Conservation (phyloP, 306 rosid genomes). For the Prunus padus region DNA sequence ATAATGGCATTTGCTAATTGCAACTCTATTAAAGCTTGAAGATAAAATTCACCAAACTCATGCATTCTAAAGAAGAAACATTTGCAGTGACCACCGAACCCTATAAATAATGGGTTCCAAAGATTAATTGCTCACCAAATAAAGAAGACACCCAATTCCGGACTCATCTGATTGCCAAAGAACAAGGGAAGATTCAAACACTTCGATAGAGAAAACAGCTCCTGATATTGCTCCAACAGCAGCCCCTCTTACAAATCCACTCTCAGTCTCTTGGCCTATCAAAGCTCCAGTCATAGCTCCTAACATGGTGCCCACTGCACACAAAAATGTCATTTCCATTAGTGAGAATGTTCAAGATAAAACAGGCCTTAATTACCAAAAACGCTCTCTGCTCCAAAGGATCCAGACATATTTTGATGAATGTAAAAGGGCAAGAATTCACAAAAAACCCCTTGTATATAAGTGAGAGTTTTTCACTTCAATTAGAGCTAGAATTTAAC, state of each 20-base stretch:
- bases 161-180: slow-evolving; percentile 99
- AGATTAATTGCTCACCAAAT: slow-evolving; percentile 63
- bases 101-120: slow-evolving; percentile 2
- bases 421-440: slow-evolving; percentile 3
- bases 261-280: slow-evolving; percentile 98
- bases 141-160: slow-evolving; percentile 89
- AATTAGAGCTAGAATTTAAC: slow-evolving; percentile 22
- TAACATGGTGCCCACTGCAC: slow-evolving; percentile 84
- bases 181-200: slow-evolving; percentile 90
- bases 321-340: slow-evolving; percentile 28
- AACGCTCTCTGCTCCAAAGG: not conserved
- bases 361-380: slow-evolving; percentile 2
- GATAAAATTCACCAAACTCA: not conserved
- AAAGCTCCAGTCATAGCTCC: slow-evolving; percentile 99
- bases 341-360: slow-evolving; percentile 10
- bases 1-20: slow-evolving; percentile 1
- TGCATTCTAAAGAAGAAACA: not conserved
- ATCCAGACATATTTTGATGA: slow-evolving; percentile 1
- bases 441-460: slow-evolving; percentile 7
- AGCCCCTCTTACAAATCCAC: slow-evolving; percentile 97
- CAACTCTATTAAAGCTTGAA: not conserved
- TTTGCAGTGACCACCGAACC: slow-evolving; percentile 10
- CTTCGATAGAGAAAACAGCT: slow-evolving; percentile 99
- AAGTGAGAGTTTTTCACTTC: not conserved
- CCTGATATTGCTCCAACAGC: slow-evolving; percentile 99